Evolutionary conservation across 352 stramenopile species (phyloP).

Genomic region (Phytophthora fragariaefolia): DNA sequence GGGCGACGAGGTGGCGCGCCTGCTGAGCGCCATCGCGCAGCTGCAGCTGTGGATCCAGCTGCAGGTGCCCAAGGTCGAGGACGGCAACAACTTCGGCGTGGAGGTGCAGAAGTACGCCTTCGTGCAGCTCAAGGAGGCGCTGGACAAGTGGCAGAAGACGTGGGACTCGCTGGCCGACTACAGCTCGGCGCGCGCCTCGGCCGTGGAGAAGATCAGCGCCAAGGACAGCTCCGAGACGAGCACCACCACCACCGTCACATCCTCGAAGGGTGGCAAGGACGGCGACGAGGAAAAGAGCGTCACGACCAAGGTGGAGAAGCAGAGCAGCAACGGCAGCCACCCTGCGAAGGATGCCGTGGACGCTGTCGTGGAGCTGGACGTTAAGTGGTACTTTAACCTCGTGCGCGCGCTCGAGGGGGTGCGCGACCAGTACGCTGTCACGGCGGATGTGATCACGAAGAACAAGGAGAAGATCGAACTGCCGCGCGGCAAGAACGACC

Average conservation of each 20-base stretch:
- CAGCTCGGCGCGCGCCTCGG: constrained; percentile 60
- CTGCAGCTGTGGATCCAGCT: constrained; percentile 81
- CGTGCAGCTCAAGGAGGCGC: constrained; percentile 70
- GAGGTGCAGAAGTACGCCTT: constrained; percentile 84
- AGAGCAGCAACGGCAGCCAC: constrained; percentile 38
- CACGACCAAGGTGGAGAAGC: constrained; percentile 64
- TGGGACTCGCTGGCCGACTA: constrained; percentile 83
- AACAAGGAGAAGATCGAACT: constrained; percentile 86
- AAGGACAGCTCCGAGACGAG: constrained; percentile 69
- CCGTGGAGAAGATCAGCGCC: constrained; percentile 76
- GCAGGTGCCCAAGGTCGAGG: constrained; percentile 74
- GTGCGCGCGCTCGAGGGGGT: constrained; percentile 70
- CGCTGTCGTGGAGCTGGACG: constrained; percentile 73
- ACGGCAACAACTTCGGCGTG: constrained; percentile 91
- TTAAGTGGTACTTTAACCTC: constrained; percentile 90
- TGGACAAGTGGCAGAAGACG: constrained; percentile 76
- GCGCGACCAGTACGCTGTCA: constrained; percentile 80
- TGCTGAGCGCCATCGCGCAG: constrained; percentile 52
- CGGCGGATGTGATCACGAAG: constrained; percentile 72
- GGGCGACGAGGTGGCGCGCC: constrained; percentile 61
- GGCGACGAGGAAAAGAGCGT: constrained; percentile 78
- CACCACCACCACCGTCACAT: constrained; percentile 63
- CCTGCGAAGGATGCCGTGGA: constrained; percentile 65
- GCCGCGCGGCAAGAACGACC: constrained; percentile 70
- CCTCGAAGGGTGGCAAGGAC: constrained; percentile 67